A percentile compares a stretch with the other conserved stretches of the same genome.
Evolutionary conservation across 768 basidiomycete genomes (phyloP).

Genomic region (Boletellus ananiceps): DNA sequence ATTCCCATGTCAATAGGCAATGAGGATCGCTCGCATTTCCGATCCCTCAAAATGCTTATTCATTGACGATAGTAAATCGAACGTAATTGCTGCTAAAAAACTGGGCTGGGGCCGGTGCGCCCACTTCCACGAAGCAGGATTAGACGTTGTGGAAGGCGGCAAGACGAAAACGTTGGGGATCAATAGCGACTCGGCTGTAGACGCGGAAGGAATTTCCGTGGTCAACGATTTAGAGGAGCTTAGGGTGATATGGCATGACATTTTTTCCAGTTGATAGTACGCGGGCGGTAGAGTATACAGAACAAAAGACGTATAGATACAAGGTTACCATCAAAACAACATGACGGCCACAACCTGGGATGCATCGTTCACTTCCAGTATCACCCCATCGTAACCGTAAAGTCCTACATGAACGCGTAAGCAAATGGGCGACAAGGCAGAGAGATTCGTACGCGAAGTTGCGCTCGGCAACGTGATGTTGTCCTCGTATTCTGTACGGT

Average conservation of each 20-base stretch:
- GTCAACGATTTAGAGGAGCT: conserved; percentile 62
- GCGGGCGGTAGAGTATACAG: not conserved
- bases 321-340: conserved; percentile 46
- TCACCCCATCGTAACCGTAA: conserved; percentile 76
- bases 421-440: not conserved
- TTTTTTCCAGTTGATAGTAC: conserved; percentile 45
- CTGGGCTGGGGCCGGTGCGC: conserved; percentile 72
- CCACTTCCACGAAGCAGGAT: conserved; percentile 69
- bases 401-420: conserved; percentile 27
- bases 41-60: conserved; percentile 75
- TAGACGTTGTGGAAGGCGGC: conserved; percentile 62
- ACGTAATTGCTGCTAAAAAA: conserved; percentile 60
- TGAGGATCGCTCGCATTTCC: conserved; percentile 52
- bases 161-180: conserved; percentile 42
- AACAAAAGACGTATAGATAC: not conserved
- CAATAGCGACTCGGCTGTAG: conserved; percentile 33
- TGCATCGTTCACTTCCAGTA: conserved; percentile 72
- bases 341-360: conserved; percentile 74
- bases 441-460: conserved; percentile 53
- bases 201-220: conserved; percentile 44
- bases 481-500: conserved; percentile 75
- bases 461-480: conserved; percentile 62
- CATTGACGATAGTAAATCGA: conserved; percentile 69
- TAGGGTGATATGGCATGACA: conserved; percentile 66
- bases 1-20: conserved; percentile 43